Evolutionary conservation across 2,329 filamentous ascomycete species (phyloP).

Genomic region (Sclerotinia glacialis): DNA sequence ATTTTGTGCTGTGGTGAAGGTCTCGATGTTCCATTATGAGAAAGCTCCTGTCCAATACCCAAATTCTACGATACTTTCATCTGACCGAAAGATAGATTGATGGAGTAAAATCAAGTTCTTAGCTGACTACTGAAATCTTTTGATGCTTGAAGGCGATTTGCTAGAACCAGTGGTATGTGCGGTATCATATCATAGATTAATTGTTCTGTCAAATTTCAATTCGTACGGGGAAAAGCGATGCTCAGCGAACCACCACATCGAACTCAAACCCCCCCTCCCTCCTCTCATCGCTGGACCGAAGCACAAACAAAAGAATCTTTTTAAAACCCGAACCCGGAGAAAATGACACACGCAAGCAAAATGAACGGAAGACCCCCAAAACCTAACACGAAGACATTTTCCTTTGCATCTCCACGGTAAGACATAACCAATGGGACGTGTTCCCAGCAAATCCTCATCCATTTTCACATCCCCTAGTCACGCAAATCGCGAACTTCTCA

Average conservation of each 20-base stretch:
- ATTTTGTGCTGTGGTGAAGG: slow-evolving; percentile 8
- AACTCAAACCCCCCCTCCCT: slow-evolving; percentile 1
- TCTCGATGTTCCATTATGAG: slow-evolving; percentile 1
- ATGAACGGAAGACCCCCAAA: slow-evolving; percentile 12
- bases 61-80: not conserved
- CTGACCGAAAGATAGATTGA: slow-evolving; percentile 2
- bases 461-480: slow-evolving; percentile 1
- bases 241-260: slow-evolving; percentile 13
- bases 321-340: slow-evolving; percentile 11
- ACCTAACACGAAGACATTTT: slow-evolving; percentile 16
- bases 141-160: not conserved
- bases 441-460: slow-evolving; percentile 14
- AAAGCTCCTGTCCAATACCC: not conserved
- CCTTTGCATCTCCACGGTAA: slow-evolving; percentile 14
- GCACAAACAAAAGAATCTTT: slow-evolving; percentile 4
- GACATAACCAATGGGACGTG: slow-evolving; percentile 18
- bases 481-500: slow-evolving; percentile 9
- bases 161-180: slow-evolving; percentile 2
- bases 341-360: slow-evolving; percentile 7
- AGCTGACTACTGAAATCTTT: not conserved
- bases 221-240: slow-evolving; percentile 17
- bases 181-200: too few relatives aligned
- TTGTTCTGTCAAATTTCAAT: slow-evolving; percentile 13
- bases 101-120: not conserved
- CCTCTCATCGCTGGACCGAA: slow-evolving; percentile 4